Evolutionary conservation across 2,329 filamentous ascomycete species (phyloP), one percentile per base, ranked within the genome.

Genomic region (Talaromyces verruculosus): DNA sequence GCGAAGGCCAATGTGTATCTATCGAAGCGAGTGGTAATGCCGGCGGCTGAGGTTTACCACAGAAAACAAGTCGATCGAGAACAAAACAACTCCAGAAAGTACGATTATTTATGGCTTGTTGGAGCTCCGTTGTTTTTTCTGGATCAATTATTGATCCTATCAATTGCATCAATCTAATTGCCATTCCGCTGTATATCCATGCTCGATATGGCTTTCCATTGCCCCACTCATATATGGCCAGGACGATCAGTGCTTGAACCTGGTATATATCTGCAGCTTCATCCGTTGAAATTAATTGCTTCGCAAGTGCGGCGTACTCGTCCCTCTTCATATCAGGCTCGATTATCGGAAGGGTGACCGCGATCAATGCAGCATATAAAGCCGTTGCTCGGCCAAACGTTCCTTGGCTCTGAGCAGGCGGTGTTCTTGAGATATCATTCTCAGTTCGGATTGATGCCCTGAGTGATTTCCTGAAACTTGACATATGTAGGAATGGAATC

Each of bases 71-170:
- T 10, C 80, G 78, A 65, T 82, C 80, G 73, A 83, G 78, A 35
- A 83, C 76, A 63, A 81, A 82, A 67, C 81, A 82, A 0, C 76
- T 76, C 81, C 81, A 83, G 51, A 80, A 81, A 0, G 80, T 81
- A 1, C 80, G 70, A 2, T 77, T 79, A 43, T 80, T 75, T 3
- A 78, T 75, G 22, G 71, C 69, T 39, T 61, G 45, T 17, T 69
- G 66, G 0, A 77, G 74, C 0, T 71, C 68, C 3, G 72, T 70
- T 45, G 37, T 69, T 33, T 75, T 67, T 2, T 69, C 66, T 25
- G 68, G 64, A 2, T 69, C 39, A 68, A 0, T 70, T 68, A 41
- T 77, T 74, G 3, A 76, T 68, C 1, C 65, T 63, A 78, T 69
- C 37, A 71, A 72, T 57, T 81, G 78, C 73, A 81, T 79, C 65